phyloP scores from a whole-genome alignment of 345 rosid species.

The Toxicodendron radicans region DNA sequence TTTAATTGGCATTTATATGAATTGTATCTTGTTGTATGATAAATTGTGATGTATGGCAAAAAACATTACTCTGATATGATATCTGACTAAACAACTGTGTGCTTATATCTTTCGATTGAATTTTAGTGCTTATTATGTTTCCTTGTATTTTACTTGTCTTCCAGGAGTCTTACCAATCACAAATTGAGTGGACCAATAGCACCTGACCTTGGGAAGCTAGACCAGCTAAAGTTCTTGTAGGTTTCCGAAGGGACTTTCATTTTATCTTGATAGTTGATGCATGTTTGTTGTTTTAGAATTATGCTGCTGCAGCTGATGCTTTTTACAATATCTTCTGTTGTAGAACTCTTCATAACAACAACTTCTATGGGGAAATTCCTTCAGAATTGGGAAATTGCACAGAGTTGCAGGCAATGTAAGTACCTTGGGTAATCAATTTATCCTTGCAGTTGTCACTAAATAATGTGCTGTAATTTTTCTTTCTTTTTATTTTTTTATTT shows the following conservation, averaged over 20 bases:
- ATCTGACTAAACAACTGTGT: not conserved
- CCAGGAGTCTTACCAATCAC: constrained; percentile 80
- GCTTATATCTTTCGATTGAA: constrained; percentile 1
- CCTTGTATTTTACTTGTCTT: constrained; percentile 9
- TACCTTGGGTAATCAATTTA: constrained; percentile 6
- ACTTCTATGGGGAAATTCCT: constrained; percentile 83
- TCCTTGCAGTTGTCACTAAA: not conserved
- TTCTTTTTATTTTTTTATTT: not conserved
- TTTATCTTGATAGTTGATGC: constrained; percentile 17
- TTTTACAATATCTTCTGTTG: constrained; percentile 24
- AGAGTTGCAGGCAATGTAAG: constrained; percentile 78
- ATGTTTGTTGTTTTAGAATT: constrained; percentile 10
- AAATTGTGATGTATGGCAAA: not conserved
- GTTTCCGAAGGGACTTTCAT: constrained; percentile 27
- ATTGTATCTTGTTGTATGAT: not conserved
- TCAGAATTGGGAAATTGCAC: constrained; percentile 86
- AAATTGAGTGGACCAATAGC: constrained; percentile 81
- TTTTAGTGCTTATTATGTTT: constrained; percentile 1
- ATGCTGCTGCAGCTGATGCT: constrained; percentile 25
- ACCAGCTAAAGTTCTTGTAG: constrained; percentile 68
- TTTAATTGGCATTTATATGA: not conserved
- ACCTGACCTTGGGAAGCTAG: constrained; percentile 84
- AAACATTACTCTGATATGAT: not conserved
- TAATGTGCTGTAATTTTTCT: not conserved
- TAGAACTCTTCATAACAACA: constrained; percentile 80